A percentile compares a stretch with the other conserved stretches of the same genome.
phyloP scores from a whole-genome alignment of 768 basidiomycete genomes.

The Sporobolomyces pararoseus region DNA sequence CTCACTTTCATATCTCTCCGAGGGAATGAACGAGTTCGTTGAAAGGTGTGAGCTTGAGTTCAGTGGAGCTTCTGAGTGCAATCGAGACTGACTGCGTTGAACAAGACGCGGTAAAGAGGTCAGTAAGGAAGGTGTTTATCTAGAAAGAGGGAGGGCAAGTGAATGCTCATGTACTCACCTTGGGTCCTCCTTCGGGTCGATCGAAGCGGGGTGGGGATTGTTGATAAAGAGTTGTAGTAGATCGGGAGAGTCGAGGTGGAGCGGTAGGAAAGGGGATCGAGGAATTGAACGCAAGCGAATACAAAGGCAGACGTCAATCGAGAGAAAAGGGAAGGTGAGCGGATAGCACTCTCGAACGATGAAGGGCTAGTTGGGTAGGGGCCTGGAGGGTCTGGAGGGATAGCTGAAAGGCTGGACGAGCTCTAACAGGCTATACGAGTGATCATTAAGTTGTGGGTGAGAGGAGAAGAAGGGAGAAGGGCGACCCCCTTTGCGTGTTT shows the following conservation, averaged over 20 bases:
- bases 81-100: too few relatives aligned
- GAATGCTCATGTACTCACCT: constrained; percentile 8
- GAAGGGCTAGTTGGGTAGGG: constrained; percentile 1
- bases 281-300: constrained; percentile 1
- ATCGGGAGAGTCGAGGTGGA: background rate
- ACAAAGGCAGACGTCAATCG: background rate
- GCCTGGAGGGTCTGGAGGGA: background rate
- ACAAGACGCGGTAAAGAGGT: too few relatives aligned
- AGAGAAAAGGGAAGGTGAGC: background rate
- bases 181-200: constrained; percentile 6
- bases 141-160: background rate
- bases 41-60: background rate
- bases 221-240: background rate
- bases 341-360: constrained; percentile 16
- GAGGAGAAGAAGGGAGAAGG: background rate
- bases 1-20: constrained; percentile 7
- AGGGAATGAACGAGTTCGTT: background rate
- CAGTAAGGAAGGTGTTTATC: background rate
- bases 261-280: background rate
- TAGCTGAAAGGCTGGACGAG: background rate
- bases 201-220: background rate
- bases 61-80: background rate
- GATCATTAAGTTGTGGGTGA: constrained; percentile 3
- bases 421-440: constrained; percentile 13
- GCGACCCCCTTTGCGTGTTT: background rate